Evolutionary conservation across 1,284 basidiomycete genomes (phyloP).

Genomic region (Rhodotorula sp.): DNA sequence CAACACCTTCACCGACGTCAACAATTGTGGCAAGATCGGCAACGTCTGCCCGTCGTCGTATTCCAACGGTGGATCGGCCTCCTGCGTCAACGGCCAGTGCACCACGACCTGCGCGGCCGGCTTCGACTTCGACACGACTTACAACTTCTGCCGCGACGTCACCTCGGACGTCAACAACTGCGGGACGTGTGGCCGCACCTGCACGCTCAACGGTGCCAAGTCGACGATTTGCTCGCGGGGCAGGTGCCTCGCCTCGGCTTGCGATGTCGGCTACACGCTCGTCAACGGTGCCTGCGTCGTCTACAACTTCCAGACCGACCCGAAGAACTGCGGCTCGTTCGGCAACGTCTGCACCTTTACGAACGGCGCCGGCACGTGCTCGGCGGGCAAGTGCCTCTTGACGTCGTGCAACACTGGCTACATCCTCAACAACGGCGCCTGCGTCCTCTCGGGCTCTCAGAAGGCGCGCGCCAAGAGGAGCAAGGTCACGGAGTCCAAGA

Average conservation of each 20-base stretch:
- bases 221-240: slow-evolving; percentile 6
- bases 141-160: slow-evolving; percentile 17
- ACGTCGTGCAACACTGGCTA: slow-evolving; percentile 12
- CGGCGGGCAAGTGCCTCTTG: slow-evolving; percentile 7
- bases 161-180: slow-evolving; percentile 28
- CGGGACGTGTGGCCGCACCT: slow-evolving; percentile 33
- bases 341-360: slow-evolving; percentile 14
- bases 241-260: slow-evolving; percentile 3
- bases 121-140: slow-evolving; percentile 21
- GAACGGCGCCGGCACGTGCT: slow-evolving; percentile 11
- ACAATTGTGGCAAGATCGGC: slow-evolving; percentile 21
- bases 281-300: slow-evolving; percentile 7
- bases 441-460: slow-evolving; percentile 6
- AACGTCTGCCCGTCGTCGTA: slow-evolving; percentile 26
- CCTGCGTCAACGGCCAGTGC: slow-evolving; percentile 29
- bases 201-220: slow-evolving; percentile 8
- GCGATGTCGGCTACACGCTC: slow-evolving; percentile 9
- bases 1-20: neutral
- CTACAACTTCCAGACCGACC: slow-evolving; percentile 9
- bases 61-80: slow-evolving; percentile 29
- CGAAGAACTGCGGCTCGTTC: slow-evolving; percentile 24
- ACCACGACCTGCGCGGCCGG: slow-evolving; percentile 28
- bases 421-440: slow-evolving; percentile 17
- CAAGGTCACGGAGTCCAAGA: slow-evolving; percentile 14
- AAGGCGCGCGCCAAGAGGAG: slow-evolving; percentile 24